phyloP scores from a whole-genome alignment of 169 alveolate genomes.

The Cryptosporidium ubiquitum region DNA sequence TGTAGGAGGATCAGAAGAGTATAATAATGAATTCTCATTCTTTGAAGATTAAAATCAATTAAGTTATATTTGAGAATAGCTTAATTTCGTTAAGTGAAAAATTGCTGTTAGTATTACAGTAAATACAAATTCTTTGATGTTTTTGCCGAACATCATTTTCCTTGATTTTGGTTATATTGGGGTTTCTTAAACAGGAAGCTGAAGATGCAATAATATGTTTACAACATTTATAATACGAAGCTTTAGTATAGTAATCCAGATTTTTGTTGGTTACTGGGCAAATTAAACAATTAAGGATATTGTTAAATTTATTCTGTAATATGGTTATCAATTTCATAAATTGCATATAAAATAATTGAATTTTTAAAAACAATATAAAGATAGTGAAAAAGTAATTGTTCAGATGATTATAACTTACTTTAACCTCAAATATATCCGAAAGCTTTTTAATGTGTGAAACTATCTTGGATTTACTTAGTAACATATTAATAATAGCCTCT shows the following conservation, averaged over 20 bases:
- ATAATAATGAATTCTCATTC: slow-evolving; percentile 6
- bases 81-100: slow-evolving; percentile 13
- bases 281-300: slow-evolving; percentile 7
- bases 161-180: neutral
- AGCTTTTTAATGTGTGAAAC: slow-evolving; percentile 79
- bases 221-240: slow-evolving; percentile 23
- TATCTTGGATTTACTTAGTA: slow-evolving; percentile 78
- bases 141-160: neutral
- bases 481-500: slow-evolving; percentile 79
- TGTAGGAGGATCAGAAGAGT: slow-evolving; percentile 11
- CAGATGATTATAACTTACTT: slow-evolving; percentile 15
- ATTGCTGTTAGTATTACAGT: slow-evolving; percentile 5
- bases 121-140: slow-evolving; percentile 6
- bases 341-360: neutral
- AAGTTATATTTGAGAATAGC: neutral
- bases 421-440: slow-evolving; percentile 27
- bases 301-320: slow-evolving; percentile 31
- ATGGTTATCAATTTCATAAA: neutral
- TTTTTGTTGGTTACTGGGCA: slow-evolving; percentile 58
- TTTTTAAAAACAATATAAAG: neutral
- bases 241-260: slow-evolving; percentile 56
- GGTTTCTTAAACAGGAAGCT: neutral
- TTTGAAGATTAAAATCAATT: slow-evolving; percentile 23
- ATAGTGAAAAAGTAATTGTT: neutral
- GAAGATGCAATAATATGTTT: slow-evolving; percentile 26